Percentiles rank a stretch among this genome's conserved stretches.
Conservation (phyloP, 305 asterid genomes). For the Vinca major region DNA sequence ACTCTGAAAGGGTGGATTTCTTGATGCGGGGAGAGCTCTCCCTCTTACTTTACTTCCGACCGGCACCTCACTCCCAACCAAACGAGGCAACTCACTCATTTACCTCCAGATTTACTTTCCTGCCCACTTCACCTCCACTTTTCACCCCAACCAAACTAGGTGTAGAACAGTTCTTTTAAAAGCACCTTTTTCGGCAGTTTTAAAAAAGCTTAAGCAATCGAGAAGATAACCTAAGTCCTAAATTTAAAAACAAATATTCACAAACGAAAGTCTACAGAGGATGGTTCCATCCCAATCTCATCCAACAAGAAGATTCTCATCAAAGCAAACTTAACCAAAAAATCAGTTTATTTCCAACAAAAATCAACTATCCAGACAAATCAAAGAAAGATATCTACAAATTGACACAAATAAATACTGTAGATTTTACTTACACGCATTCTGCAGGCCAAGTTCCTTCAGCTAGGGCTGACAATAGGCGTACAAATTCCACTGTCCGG, state of each 20-base stretch:
- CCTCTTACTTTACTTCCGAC: too few species aligned
- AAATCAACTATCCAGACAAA: neutral
- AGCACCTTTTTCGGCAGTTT: too few species aligned
- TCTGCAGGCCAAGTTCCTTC: constrained; percentile 96
- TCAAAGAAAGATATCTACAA: neutral
- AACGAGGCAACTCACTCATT: too few species aligned
- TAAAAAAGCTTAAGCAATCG: too few species aligned
- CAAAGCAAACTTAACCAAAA: neutral
- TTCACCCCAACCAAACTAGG: too few species aligned
- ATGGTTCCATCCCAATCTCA: neutral
- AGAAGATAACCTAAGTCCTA: neutral
- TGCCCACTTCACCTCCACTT: too few species aligned
- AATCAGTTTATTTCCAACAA: neutral
- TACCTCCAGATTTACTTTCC: too few species aligned
- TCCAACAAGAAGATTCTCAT: neutral
- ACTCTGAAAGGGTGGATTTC: too few species aligned
- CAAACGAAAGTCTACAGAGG: neutral
- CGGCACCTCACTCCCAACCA: too few species aligned
- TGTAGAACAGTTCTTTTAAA: too few species aligned
- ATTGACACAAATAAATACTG: neutral
- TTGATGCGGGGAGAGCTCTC: too few species aligned
- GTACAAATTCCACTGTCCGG: constrained; percentile 55
- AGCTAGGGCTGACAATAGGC: constrained; percentile 69
- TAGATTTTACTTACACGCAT: constrained; percentile 69
- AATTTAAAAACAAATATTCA: neutral